Percentiles rank a stretch among this genome's conserved stretches.
These are phyloP conservation scores for Dictyostelium capitatum DNA, from an alignment of 78 protist species.

Conservation along the genomic window DNA sequence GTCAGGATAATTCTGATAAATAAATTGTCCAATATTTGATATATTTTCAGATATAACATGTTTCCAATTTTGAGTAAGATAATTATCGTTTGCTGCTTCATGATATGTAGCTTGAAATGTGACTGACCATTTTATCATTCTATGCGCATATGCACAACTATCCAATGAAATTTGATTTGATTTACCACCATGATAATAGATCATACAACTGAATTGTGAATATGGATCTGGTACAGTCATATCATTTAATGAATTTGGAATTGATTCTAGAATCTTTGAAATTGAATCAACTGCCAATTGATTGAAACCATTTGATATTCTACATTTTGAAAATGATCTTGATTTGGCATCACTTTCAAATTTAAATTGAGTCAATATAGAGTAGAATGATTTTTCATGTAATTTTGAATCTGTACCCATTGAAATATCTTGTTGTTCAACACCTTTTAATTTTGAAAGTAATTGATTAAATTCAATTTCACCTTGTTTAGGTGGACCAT, in stretches of 20 bases:
- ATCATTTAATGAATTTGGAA: neutral
- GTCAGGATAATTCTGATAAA: slow-evolving; percentile 37
- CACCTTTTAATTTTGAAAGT: neutral
- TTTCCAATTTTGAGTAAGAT: neutral
- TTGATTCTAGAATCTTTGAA: neutral
- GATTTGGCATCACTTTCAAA: neutral
- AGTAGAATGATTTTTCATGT: slow-evolving; percentile 2
- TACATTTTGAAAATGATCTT: neutral
- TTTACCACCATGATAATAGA: slow-evolving; percentile 21
- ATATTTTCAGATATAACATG: neutral
- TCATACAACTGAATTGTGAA: neutral
- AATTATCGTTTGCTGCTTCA: neutral
- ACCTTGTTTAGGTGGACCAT: slow-evolving; percentile 15
- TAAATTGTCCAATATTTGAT: neutral
- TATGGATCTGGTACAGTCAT: neutral
- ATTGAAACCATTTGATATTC: neutral
- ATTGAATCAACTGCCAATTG: neutral
- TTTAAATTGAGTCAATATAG: neutral
- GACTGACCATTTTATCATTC: neutral
- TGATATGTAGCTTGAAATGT: neutral
- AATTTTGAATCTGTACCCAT: neutral
- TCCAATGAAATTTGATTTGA: neutral
- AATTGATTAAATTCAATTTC: neutral
- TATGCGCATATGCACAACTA: neutral
- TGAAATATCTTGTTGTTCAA: neutral